Evolutionary conservation across 2,329 filamentous ascomycete genomes (phyloP).

Genomic region (Phoma sp.): DNA sequence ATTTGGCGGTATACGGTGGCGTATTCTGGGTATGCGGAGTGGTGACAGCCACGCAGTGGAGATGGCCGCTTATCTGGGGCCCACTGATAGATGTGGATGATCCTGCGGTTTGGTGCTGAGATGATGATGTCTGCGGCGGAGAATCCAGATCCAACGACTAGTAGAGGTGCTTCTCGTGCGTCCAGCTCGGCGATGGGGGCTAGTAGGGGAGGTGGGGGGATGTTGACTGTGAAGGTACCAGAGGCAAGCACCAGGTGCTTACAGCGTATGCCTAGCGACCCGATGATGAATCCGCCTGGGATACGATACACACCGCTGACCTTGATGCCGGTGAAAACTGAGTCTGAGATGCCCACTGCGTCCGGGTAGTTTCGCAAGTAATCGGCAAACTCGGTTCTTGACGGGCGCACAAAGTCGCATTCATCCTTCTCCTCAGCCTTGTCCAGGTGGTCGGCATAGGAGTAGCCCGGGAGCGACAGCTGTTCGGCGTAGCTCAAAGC

Average conservation of each 20-base stretch:
- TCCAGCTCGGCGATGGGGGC: conserved; percentile 52
- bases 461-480: conserved; percentile 67
- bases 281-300: conserved; percentile 57
- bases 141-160: conserved; percentile 68
- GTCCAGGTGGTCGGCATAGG: conserved; percentile 62
- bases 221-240: conserved; percentile 64
- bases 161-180: conserved; percentile 50
- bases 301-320: conserved; percentile 56
- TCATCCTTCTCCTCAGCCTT: conserved; percentile 50
- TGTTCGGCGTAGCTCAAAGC: conserved; percentile 69
- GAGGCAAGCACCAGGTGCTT: conserved; percentile 66
- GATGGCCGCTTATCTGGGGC: conserved; percentile 63
- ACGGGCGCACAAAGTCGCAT: conserved; percentile 61
- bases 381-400: conserved; percentile 61
- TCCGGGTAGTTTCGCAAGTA: conserved; percentile 64
- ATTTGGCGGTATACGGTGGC: conserved; percentile 66
- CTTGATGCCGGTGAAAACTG: conserved; percentile 54
- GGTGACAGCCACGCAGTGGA: conserved; percentile 65
- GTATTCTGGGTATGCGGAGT: conserved; percentile 69
- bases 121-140: conserved; percentile 69
- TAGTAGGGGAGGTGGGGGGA: conserved; percentile 60
- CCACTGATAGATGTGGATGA: conserved; percentile 69
- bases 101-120: conserved; percentile 59
- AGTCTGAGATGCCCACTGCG: conserved; percentile 60
- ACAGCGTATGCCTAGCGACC: conserved; percentile 61